Conservation (phyloP, 2,329 filamentous ascomycete genomes). For the Pseudogymnoascus sp. region DNA sequence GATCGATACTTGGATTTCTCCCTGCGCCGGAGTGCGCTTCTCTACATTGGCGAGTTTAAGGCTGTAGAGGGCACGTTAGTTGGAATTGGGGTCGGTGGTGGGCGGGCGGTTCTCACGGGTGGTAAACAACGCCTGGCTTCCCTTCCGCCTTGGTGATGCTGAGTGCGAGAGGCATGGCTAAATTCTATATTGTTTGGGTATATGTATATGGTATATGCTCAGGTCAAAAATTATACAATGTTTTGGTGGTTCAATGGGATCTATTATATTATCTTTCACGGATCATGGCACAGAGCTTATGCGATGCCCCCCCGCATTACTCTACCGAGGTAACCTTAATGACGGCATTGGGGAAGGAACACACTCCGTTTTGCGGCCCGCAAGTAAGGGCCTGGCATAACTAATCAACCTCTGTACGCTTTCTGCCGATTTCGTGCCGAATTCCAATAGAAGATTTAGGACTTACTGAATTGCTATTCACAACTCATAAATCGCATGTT, state of each 20-base stretch:
- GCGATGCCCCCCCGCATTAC: neutral
- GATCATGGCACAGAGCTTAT: neutral
- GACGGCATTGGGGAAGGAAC: neutral
- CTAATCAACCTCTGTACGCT: neutral
- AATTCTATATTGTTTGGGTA: constrained; percentile 6
- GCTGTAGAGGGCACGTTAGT: constrained; percentile 36
- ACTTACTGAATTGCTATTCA: neutral
- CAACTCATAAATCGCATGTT: neutral
- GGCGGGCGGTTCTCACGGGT: constrained; percentile 47
- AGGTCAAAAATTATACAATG: neutral
- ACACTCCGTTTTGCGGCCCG: neutral
- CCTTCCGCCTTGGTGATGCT: constrained; percentile 61
- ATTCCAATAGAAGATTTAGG: neutral
- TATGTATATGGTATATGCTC: neutral
- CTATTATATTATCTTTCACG: neutral
- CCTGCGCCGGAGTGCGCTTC: constrained; percentile 54
- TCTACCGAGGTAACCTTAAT: neutral
- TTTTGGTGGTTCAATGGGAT: neutral
- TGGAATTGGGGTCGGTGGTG: constrained; percentile 14
- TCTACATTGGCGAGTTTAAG: constrained; percentile 55
- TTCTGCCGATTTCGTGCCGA: neutral
- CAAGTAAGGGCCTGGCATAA: neutral
- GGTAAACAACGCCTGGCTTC: constrained; percentile 84
- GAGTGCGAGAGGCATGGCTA: constrained; percentile 24
- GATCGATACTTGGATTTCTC: constrained; percentile 68